Percentiles rank a stretch among this genome's conserved stretches.
These are phyloP conservation scores for Citrullus amarus DNA, from an alignment of 306 rosid species.

Conservation along the genomic window DNA sequence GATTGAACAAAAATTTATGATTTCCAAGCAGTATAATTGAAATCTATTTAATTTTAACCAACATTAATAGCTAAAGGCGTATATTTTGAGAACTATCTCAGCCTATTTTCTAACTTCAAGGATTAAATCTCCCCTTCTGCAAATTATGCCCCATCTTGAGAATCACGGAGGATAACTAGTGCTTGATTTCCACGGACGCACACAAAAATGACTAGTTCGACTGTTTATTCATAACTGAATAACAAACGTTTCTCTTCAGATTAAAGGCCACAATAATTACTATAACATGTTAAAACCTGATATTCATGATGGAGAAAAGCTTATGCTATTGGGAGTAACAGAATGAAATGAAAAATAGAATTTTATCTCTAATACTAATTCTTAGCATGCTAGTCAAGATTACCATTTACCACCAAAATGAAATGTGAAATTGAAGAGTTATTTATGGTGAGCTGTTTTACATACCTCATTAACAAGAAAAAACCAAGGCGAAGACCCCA, in stretches of 20 bases:
- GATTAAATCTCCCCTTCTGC: not conserved
- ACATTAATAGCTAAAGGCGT: not conserved
- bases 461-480: slow-evolving; percentile 68
- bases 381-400: not conserved
- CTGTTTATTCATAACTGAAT: not conserved
- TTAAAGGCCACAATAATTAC: not conserved
- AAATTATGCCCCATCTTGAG: not conserved
- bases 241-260: not conserved
- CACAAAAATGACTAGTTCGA: not conserved
- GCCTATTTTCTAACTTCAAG: not conserved
- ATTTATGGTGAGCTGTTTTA: not conserved
- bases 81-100: not conserved
- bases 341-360: not conserved
- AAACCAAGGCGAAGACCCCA: slow-evolving; percentile 85
- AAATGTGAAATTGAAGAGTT: not conserved
- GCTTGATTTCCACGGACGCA: not conserved
- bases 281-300: not conserved
- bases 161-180: not conserved
- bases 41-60: not conserved
- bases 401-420: not conserved
- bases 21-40: not conserved
- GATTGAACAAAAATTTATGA: not conserved
- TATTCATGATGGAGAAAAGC: not conserved
- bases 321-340: not conserved
- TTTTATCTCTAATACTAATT: not conserved